phyloP scores from a whole-genome alignment of 495 filamentous ascomycete species.

The Penicillium robsamsonii region DNA sequence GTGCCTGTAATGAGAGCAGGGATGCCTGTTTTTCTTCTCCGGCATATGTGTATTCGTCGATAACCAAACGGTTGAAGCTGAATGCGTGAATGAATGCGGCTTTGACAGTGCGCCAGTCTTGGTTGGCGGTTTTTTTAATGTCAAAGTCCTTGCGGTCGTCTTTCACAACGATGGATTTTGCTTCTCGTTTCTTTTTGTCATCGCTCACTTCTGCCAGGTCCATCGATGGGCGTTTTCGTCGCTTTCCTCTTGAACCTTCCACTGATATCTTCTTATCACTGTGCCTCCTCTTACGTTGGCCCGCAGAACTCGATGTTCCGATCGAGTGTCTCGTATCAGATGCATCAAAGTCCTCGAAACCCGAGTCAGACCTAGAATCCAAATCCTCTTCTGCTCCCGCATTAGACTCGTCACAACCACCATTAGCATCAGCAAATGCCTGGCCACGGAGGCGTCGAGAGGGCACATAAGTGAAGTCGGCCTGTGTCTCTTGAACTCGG shows the following conservation, averaged over 20 bases:
- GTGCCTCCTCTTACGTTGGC: not conserved
- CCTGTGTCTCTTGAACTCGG: slow-evolving; percentile 18
- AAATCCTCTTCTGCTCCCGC: not conserved
- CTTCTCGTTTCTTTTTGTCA: slow-evolving; percentile 3
- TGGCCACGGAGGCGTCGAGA: slow-evolving; percentile 33
- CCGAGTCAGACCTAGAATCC: not conserved
- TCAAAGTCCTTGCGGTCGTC: slow-evolving; percentile 31
- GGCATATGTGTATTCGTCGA: slow-evolving; percentile 68
- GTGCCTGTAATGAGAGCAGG: slow-evolving; percentile 40
- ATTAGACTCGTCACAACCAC: not conserved
- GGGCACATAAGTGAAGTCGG: slow-evolving; percentile 28
- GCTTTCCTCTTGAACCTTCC: not conserved
- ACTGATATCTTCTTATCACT: not conserved
- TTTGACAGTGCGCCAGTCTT: slow-evolving; percentile 23
- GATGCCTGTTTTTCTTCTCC: slow-evolving; percentile 31
- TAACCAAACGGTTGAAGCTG: slow-evolving; percentile 59
- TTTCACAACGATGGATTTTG: slow-evolving; percentile 11
- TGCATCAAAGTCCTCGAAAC: slow-evolving; percentile 5
- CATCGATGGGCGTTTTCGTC: not conserved
- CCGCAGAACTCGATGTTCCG: not conserved
- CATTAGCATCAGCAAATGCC: slow-evolving; percentile 10
- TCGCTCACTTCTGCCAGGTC: slow-evolving; percentile 5
- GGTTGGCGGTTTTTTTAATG: slow-evolving; percentile 13
- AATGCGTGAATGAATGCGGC: slow-evolving; percentile 56
- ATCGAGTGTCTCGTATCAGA: not conserved